Evolutionary conservation across 2,329 filamentous ascomycete species (phyloP).

Genomic region (Stemphylium vesicarium): DNA sequence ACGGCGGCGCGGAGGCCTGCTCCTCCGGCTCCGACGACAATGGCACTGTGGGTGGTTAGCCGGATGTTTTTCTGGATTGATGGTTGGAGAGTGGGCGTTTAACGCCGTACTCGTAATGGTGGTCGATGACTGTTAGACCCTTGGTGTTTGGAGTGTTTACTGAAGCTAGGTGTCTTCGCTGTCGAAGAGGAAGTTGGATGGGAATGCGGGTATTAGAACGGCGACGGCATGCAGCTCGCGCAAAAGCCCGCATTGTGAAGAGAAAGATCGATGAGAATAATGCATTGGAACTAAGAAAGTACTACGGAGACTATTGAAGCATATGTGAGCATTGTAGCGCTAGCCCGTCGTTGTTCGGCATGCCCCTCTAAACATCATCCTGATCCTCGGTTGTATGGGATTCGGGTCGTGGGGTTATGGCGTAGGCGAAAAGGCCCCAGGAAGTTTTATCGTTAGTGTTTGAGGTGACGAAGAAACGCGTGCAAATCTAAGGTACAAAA

Average conservation of each 20-base stretch:
- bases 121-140: constrained; percentile 39
- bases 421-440: too few species aligned
- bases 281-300: not conserved
- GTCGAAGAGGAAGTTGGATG: constrained; percentile 1
- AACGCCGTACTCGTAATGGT: constrained; percentile 42
- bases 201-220: constrained; percentile 17
- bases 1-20: constrained; percentile 69
- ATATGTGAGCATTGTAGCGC: constrained; percentile 14
- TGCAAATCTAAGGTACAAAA: too few species aligned
- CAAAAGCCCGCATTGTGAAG: constrained; percentile 33
- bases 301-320: not conserved
- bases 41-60: constrained; percentile 39
- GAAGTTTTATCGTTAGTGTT: too few species aligned
- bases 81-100: not conserved
- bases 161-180: constrained; percentile 24
- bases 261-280: not conserved
- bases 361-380: constrained; percentile 24
- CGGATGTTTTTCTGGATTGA: not conserved
- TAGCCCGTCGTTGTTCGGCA: constrained; percentile 18
- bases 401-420: not conserved
- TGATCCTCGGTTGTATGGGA: constrained; percentile 31
- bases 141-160: constrained; percentile 23
- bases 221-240: constrained; percentile 29
- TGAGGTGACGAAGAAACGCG: too few species aligned
- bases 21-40: constrained; percentile 62